phyloP scores from a whole-genome alignment of 768 basidiomycete genomes.

The Candolleomyces efflorescens region DNA sequence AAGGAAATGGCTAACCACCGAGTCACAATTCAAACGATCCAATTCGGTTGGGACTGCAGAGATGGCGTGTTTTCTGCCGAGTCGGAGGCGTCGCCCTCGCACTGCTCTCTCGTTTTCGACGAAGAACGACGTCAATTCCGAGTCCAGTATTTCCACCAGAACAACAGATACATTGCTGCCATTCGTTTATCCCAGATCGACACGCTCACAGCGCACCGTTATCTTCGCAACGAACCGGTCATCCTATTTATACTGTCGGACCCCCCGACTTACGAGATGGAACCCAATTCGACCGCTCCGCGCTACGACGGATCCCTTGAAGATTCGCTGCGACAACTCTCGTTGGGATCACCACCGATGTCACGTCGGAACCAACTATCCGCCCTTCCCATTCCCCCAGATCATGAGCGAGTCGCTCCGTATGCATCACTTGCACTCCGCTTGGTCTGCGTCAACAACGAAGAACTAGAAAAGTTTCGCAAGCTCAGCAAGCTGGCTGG shows the following conservation, averaged over 20 bases:
- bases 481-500: slow-evolving; percentile 34
- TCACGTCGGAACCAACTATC: slow-evolving; percentile 32
- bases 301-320: background rate
- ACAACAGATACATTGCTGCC: slow-evolving; percentile 30
- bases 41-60: slow-evolving; percentile 63
- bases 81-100: slow-evolving; percentile 9
- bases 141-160: slow-evolving; percentile 24
- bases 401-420: slow-evolving; percentile 42
- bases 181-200: slow-evolving; percentile 42
- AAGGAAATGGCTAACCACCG: slow-evolving; percentile 22
- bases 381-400: slow-evolving; percentile 30
- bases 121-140: slow-evolving; percentile 45
- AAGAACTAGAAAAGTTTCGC: slow-evolving; percentile 35
- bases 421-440: slow-evolving; percentile 52
- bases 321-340: background rate
- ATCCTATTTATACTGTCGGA: slow-evolving; percentile 40
- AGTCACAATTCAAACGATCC: slow-evolving; percentile 35
- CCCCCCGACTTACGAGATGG: slow-evolving; percentile 24
- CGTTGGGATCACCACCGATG: background rate
- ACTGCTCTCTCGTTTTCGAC: slow-evolving; percentile 33
- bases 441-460: slow-evolving; percentile 34
- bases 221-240: slow-evolving; percentile 25
- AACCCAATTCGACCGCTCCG: background rate
- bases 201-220: slow-evolving; percentile 31
- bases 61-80: slow-evolving; percentile 55